Percentiles rank a stretch among this genome's conserved stretches.
Conservation (phyloP, 371 early-diverging fungal genomes). For the Actinomortierella ambigua region DNA sequence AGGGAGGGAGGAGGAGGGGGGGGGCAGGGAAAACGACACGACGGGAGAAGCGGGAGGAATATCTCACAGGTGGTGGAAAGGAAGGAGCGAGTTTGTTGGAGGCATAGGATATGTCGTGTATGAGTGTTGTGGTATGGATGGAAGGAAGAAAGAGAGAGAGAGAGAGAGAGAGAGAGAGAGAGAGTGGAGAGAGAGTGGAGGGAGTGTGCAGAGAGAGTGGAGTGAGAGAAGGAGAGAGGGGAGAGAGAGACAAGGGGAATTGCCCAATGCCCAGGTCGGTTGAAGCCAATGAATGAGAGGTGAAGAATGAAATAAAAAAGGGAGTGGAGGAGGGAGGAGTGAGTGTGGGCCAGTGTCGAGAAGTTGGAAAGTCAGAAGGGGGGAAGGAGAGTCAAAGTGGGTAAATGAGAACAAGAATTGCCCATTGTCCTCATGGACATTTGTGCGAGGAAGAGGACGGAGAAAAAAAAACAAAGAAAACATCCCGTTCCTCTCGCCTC, state of each 20-base stretch:
- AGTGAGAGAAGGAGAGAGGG: not conserved
- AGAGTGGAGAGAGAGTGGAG: slow-evolving; percentile 3
- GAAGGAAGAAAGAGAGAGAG: not conserved
- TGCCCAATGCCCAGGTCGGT: not conserved
- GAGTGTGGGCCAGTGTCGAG: not conserved
- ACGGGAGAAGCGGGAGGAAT: slow-evolving; percentile 33
- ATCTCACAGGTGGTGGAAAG: slow-evolving; percentile 20
- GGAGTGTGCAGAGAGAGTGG: slow-evolving; percentile 1
- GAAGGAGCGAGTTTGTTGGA: not conserved
- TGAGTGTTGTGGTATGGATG: not conserved
- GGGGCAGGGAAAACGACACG: slow-evolving; percentile 8
- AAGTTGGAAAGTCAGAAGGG: not conserved
- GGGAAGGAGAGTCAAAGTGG: not conserved
- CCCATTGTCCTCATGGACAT: not conserved
- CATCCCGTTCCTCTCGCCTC: not conserved
- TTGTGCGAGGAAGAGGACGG: not conserved
- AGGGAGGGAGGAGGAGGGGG: not conserved
- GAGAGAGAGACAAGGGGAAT: not conserved
- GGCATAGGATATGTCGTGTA: not conserved
- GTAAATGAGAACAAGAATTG: slow-evolving; percentile 4
- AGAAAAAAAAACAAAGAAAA: too few relatives aligned
- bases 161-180: not conserved
- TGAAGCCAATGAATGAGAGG: not conserved
- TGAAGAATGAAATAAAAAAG: not conserved
- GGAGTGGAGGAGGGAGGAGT: not conserved